Evolutionary conservation across 495 filamentous ascomycete species (phyloP).

Genomic region (Podospora tetraspora): DNA sequence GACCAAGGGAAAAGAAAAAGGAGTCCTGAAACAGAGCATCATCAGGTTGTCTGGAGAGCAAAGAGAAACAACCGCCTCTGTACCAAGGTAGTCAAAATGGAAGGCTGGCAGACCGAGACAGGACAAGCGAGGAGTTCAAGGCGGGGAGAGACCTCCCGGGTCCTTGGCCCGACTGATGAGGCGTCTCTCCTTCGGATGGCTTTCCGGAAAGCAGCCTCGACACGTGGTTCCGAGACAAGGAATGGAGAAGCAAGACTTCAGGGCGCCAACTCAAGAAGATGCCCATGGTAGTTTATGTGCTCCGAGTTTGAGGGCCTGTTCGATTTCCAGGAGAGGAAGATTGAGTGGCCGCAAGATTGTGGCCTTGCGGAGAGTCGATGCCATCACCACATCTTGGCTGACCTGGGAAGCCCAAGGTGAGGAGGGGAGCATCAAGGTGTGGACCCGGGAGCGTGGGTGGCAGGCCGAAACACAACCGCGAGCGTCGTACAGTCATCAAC

Average conservation of each 20-base stretch:
- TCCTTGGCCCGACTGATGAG: background rate
- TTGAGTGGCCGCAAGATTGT: background rate
- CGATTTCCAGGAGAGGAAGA: too few relatives aligned
- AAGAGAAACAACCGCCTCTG: background rate
- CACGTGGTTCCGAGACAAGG: conserved; percentile 8
- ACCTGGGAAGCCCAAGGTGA: background rate
- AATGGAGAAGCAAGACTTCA: background rate
- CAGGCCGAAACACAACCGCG: background rate
- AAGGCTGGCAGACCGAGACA: background rate
- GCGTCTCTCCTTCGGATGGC: background rate
- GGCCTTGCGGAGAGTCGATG: background rate
- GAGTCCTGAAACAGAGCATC: background rate
- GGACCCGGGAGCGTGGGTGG: conserved; percentile 5
- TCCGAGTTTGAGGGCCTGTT: background rate
- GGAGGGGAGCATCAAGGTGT: background rate
- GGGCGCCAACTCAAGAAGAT: background rate
- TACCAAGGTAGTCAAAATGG: background rate
- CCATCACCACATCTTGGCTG: background rate
- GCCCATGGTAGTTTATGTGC: too few relatives aligned
- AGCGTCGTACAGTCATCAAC: background rate
- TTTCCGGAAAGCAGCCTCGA: background rate
- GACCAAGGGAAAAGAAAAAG: background rate
- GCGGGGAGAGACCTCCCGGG: background rate
- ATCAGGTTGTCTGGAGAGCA: background rate
- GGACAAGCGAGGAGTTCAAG: background rate